Conservation (phyloP, 768 basidiomycete genomes). For the Mycena floridula region DNA sequence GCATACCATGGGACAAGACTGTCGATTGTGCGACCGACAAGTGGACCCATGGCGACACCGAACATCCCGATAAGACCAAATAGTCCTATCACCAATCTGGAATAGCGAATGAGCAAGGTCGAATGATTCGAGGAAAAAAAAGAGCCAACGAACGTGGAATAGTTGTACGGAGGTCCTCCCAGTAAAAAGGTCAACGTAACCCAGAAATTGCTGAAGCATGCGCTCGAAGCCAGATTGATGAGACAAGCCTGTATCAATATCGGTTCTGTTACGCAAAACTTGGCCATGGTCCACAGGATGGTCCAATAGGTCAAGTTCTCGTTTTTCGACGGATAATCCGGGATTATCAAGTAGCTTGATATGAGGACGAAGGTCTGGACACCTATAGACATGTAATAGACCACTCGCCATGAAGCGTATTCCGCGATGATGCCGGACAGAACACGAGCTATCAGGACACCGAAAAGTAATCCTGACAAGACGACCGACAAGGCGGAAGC, state of each 20-base stretch:
- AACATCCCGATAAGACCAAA: constrained; percentile 51
- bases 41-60: constrained; percentile 44
- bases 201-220: constrained; percentile 32
- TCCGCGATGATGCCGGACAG: constrained; percentile 51
- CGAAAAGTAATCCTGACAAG: constrained; percentile 41
- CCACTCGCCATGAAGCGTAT: constrained; percentile 44
- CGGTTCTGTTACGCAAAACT: constrained; percentile 52
- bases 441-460: constrained; percentile 49
- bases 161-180: constrained; percentile 49
- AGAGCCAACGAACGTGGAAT: constrained; percentile 33
- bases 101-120: constrained; percentile 38
- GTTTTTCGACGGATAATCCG: constrained; percentile 56
- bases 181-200: constrained; percentile 57
- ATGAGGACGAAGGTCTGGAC: constrained; percentile 38
- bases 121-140: constrained; percentile 31
- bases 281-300: constrained; percentile 53
- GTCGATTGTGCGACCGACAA: constrained; percentile 50
- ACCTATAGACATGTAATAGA: constrained; percentile 52
- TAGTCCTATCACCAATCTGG: constrained; percentile 47
- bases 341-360: constrained; percentile 41
- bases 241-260: constrained; percentile 45
- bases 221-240: constrained; percentile 38
- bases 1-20: constrained; percentile 52
- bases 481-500: constrained; percentile 54
- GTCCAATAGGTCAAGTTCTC: constrained; percentile 40